Evolutionary conservation across 1,284 basidiomycete species (phyloP).

Genomic region (Boletellus dicymbophilus): DNA sequence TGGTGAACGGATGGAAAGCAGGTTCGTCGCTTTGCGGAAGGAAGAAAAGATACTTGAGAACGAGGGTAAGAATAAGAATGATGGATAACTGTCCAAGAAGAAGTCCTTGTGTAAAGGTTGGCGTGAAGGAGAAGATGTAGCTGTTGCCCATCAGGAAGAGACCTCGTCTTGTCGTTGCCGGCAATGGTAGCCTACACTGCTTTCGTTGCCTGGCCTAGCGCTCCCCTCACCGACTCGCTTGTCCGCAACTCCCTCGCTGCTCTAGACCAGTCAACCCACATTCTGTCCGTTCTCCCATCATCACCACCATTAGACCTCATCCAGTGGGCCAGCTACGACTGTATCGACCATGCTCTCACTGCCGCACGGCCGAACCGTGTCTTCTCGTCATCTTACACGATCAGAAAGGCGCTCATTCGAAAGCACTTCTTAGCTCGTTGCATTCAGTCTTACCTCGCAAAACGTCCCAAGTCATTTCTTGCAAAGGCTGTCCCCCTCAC

Average conservation of each 20-base stretch:
- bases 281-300: constrained; percentile 28
- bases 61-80: constrained; percentile 62
- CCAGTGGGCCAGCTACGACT: constrained; percentile 86
- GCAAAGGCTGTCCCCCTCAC: constrained; percentile 69
- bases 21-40: constrained; percentile 60
- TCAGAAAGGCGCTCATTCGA: constrained; percentile 92
- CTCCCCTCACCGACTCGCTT: constrained; percentile 74
- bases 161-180: background rate
- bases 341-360: constrained; percentile 75
- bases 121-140: constrained; percentile 72
- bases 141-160: constrained; percentile 50
- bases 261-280: constrained; percentile 36
- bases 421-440: constrained; percentile 91
- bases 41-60: constrained; percentile 83
- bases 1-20: constrained; percentile 58
- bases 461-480: constrained; percentile 63
- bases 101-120: constrained; percentile 84
- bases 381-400: constrained; percentile 85
- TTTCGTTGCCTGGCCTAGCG: constrained; percentile 75
- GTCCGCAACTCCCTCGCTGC: constrained; percentile 61
- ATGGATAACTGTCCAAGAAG: constrained; percentile 80
- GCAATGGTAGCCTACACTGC: constrained; percentile 1
- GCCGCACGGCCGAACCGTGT: constrained; percentile 47
- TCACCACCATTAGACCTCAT: constrained; percentile 38
- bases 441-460: constrained; percentile 74